These are phyloP conservation scores for Colletotrichum somersetense DNA, from an alignment of 2,329 filamentous ascomycete genomes.

Conservation along the genomic window DNA sequence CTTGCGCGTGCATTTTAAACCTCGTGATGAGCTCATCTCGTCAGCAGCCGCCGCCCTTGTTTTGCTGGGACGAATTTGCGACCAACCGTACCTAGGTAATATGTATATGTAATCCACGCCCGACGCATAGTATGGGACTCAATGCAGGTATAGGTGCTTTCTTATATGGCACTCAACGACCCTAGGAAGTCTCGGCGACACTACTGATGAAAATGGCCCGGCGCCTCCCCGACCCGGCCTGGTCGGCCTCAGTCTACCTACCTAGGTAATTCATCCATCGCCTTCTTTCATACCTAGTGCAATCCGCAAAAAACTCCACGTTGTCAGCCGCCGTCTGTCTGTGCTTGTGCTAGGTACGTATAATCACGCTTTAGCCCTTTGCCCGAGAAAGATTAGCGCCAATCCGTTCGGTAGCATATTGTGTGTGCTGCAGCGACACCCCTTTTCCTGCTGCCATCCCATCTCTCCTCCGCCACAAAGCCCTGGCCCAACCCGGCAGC, in stretches of 20 bases:
- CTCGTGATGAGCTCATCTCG: slow-evolving; percentile 24
- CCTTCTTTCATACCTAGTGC: slow-evolving; percentile 1
- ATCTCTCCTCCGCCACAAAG: slow-evolving; percentile 31
- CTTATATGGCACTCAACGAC: not conserved
- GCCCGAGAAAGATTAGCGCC: slow-evolving; percentile 31
- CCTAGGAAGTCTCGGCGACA: not conserved
- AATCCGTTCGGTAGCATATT: slow-evolving; percentile 14
- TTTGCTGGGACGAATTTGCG: slow-evolving; percentile 9
- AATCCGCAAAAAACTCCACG: slow-evolving; percentile 22
- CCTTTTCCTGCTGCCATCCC: slow-evolving; percentile 36
- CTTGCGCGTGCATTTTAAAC: slow-evolving; percentile 16
- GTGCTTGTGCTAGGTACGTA: not conserved
- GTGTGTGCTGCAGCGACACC: slow-evolving; percentile 25
- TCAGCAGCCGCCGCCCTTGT: slow-evolving; percentile 3
- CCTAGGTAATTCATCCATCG: not conserved
- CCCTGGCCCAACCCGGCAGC: slow-evolving; percentile 27
- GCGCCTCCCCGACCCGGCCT: slow-evolving; percentile 6
- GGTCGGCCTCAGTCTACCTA: not conserved
- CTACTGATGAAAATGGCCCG: not conserved
- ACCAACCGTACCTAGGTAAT: not conserved
- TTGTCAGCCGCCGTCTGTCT: slow-evolving; percentile 22
- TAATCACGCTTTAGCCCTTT: slow-evolving; percentile 14
- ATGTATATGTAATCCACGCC: not conserved
- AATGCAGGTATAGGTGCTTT: slow-evolving; percentile 16
- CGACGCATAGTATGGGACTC: not conserved